These are phyloP conservation scores for Fusarium tricinctum DNA, from an alignment of 2,329 filamentous ascomycete genomes.

Conservation along the genomic window DNA sequence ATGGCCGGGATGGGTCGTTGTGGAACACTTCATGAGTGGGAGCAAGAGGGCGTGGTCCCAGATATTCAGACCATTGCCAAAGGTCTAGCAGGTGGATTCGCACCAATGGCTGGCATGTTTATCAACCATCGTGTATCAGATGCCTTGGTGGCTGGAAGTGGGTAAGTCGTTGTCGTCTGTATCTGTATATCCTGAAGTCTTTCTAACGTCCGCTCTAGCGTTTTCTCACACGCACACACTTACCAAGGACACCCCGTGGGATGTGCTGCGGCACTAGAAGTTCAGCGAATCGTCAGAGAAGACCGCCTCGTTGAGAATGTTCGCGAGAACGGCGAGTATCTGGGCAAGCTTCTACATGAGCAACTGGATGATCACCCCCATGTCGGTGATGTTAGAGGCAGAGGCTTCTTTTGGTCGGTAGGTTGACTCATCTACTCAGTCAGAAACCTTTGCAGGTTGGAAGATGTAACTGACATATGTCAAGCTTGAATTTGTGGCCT, in stretches of 20 bases:
- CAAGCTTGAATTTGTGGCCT: not conserved
- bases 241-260: not conserved
- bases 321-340: not conserved
- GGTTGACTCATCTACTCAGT: not conserved
- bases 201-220: not conserved
- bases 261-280: not conserved
- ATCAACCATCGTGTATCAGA: not conserved
- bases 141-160: not conserved
- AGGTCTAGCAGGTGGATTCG: slow-evolving; percentile 65
- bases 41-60: slow-evolving; percentile 57
- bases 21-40: slow-evolving; percentile 70
- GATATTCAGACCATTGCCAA: slow-evolving; percentile 57
- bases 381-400: not conserved
- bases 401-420: slow-evolving; percentile 1
- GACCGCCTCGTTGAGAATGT: not conserved
- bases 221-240: not conserved
- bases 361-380: not conserved
- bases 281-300: not conserved
- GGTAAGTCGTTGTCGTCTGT: not conserved
- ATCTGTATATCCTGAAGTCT: not conserved
- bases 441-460: not conserved
- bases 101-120: slow-evolving; percentile 52
- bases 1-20: slow-evolving; percentile 70
- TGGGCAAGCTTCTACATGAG: not conserved
- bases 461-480: not conserved